A percentile compares a stretch with the other conserved stretches of the same genome.
Evolutionary conservation across 306 rosid species (phyloP).

Genomic region (Cucurbita maxima): DNA sequence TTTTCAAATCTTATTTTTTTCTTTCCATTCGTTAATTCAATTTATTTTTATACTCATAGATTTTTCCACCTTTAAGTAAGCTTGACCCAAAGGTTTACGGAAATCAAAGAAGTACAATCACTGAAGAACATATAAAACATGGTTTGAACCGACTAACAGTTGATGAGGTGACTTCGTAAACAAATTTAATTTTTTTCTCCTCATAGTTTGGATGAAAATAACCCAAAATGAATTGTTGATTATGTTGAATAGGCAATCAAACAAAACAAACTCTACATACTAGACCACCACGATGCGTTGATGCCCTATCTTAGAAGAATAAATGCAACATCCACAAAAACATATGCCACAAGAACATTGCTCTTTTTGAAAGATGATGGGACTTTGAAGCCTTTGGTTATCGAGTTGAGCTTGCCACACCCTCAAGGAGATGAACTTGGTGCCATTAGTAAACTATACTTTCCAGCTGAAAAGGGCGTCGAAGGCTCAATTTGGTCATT

Average conservation of each 20-base stretch:
- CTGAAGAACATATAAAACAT: slow-evolving; percentile 30
- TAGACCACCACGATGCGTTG: slow-evolving; percentile 63
- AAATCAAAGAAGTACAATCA: slow-evolving; percentile 47
- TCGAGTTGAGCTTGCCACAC: slow-evolving; percentile 70
- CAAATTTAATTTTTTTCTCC: no score
- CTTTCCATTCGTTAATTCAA: no score
- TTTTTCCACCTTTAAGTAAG: slow-evolving; percentile 62
- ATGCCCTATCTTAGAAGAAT: slow-evolving; percentile 54
- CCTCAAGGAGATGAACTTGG: slow-evolving; percentile 41
- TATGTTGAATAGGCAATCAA: slow-evolving; percentile 37
- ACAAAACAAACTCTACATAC: slow-evolving; percentile 39
- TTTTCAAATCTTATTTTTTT: background rate
- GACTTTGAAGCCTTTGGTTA: slow-evolving; percentile 58
- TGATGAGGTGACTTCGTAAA: slow-evolving; percentile 29
- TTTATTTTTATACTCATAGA: slow-evolving; percentile 14
- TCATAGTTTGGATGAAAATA: no score
- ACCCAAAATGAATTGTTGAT: background rate
- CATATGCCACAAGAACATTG: slow-evolving; percentile 57
- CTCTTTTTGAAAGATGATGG: slow-evolving; percentile 46
- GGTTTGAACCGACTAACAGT: slow-evolving; percentile 44
- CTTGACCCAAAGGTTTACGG: slow-evolving; percentile 41
- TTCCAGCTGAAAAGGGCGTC: slow-evolving; percentile 41
- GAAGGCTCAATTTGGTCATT: slow-evolving; percentile 47
- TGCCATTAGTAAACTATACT: slow-evolving; percentile 36
- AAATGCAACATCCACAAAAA: slow-evolving; percentile 47